Percentiles rank a stretch among this genome's conserved stretches.
Conservation (phyloP, 176 grass and related monocot genomes). For the Typha latifolia region DNA sequence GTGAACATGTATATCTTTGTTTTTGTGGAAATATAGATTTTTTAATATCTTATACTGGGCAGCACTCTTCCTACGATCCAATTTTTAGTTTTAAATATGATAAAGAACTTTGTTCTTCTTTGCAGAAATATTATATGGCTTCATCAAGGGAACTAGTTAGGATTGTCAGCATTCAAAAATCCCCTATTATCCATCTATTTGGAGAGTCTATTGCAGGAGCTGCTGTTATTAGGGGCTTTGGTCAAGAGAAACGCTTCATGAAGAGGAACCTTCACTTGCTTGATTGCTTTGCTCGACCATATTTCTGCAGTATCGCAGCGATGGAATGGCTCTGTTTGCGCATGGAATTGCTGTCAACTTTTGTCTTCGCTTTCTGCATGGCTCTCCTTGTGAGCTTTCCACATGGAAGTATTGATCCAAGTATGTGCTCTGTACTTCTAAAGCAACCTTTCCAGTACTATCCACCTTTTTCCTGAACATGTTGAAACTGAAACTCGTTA, state of each 20-base stretch:
- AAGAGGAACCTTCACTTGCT: conserved; percentile 90
- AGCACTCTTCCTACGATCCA: background rate
- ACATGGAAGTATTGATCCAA: conserved; percentile 95
- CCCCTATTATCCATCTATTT: conserved; percentile 94
- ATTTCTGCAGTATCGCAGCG: conserved; percentile 95
- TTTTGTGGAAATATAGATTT: background rate
- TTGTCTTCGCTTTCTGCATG: conserved; percentile 98
- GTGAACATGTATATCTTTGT: too few relatives aligned
- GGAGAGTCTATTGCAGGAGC: conserved; percentile 95
- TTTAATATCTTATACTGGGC: background rate
- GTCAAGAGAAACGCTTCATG: conserved; percentile 97
- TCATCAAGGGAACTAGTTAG: conserved; percentile 90
- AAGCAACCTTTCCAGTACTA: background rate
- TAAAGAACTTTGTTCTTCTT: conserved; percentile 1
- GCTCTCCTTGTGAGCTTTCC: conserved; percentile 91
- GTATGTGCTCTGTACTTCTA: conserved; percentile 44
- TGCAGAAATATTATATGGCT: conserved; percentile 98
- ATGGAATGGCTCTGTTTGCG: conserved; percentile 98
- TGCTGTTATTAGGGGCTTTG: conserved; percentile 86
- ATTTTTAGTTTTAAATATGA: conserved; percentile 4
- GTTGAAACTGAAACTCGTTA: background rate
- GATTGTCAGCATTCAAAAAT: conserved; percentile 96
- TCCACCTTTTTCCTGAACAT: background rate
- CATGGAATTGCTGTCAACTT: conserved; percentile 92
- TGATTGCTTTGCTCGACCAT: conserved; percentile 86